phyloP scores from a whole-genome alignment of 83 land plant genomes.

The Picea mariana region DNA sequence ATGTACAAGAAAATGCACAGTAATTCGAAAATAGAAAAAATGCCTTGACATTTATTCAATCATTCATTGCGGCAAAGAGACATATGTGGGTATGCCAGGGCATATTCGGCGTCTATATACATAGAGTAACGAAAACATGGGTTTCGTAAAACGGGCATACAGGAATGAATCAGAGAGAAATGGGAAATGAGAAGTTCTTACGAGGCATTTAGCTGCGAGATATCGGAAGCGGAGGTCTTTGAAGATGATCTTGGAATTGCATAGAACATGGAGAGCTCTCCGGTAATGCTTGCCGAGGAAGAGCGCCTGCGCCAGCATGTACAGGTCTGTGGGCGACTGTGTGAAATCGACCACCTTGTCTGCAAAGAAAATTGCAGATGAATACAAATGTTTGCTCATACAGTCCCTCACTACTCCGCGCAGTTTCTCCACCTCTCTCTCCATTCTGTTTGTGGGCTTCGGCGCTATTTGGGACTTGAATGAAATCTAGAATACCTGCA shows the following conservation, averaged over 20 bases:
- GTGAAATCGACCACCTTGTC: conserved; percentile 91
- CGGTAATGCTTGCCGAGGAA: conserved; percentile 90
- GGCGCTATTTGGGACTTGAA: neutral
- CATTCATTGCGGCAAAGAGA: neutral
- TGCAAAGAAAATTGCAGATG: conserved; percentile 97
- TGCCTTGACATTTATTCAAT: too few species aligned
- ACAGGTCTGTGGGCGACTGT: conserved; percentile 76
- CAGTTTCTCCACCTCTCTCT: conserved; percentile 77
- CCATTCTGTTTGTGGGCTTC: conserved; percentile 27
- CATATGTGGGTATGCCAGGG: neutral
- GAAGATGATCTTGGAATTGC: conserved; percentile 65
- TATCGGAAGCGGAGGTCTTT: conserved; percentile 94
- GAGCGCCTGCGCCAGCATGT: conserved; percentile 98
- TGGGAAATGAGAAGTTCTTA: conserved; percentile 16
- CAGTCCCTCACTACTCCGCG: conserved; percentile 93
- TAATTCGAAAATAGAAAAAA: too few species aligned
- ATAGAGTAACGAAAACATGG: too few species aligned
- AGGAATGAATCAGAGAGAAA: neutral
- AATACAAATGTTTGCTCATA: conserved; percentile 92
- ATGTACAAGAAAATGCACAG: too few species aligned
- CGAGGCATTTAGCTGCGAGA: conserved; percentile 97
- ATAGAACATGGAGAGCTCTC: conserved; percentile 88
- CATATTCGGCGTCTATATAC: neutral
- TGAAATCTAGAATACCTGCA: too few species aligned
- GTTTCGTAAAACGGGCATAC: neutral